phyloP scores from a whole-genome alignment of 345 rosid species.

The Populus simonii region DNA sequence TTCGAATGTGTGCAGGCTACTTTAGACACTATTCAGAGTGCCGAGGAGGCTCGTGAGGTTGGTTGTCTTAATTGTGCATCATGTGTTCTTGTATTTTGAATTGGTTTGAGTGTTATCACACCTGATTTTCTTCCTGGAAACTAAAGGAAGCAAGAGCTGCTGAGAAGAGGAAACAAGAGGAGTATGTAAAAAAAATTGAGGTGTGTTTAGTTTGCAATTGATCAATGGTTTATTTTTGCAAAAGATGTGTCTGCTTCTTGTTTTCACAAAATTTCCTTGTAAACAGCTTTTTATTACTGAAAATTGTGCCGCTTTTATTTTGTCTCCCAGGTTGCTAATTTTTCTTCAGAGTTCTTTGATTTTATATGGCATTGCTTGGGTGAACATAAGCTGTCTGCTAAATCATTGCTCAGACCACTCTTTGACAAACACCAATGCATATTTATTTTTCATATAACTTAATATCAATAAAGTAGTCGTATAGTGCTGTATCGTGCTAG shows the following conservation, averaged over 20 bases:
- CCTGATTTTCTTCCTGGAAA: constrained; percentile 1
- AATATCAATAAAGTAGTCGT: neutral
- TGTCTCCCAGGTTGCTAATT: too few species aligned
- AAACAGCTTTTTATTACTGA: neutral
- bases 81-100: neutral
- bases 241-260: neutral
- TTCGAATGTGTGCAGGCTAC: constrained; percentile 56
- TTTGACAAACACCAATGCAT: too few species aligned
- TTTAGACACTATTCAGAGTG: constrained; percentile 79
- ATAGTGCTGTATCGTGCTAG: neutral
- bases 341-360: too few species aligned
- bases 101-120: neutral
- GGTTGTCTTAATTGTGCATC: neutral
- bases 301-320: neutral
- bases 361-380: too few species aligned
- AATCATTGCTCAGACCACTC: too few species aligned
- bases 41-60: constrained; percentile 92
- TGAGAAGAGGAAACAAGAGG: constrained; percentile 79
- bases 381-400: too few species aligned
- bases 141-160: constrained; percentile 73
- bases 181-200: constrained; percentile 68
- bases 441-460: neutral
- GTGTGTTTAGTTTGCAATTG: constrained; percentile 33
- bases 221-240: neutral
- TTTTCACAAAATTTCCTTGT: neutral